Evolutionary conservation across 768 basidiomycete species (phyloP).

Genomic region (Phylloporus sp.): DNA sequence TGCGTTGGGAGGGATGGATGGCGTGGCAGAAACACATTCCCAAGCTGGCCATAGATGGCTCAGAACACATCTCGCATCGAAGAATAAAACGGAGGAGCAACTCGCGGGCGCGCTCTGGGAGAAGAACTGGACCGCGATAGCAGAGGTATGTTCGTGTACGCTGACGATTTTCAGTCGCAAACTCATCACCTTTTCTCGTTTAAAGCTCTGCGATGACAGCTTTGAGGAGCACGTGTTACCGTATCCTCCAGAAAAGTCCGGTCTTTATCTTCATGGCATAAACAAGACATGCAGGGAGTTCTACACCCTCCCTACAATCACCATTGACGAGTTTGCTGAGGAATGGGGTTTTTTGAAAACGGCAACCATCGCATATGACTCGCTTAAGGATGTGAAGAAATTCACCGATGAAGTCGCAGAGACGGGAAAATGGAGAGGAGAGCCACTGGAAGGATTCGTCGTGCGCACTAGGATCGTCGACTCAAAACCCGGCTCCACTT

Average conservation of each 20-base stretch:
- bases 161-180: neutral
- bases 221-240: slow-evolving; percentile 96
- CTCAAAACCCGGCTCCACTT: slow-evolving; percentile 33
- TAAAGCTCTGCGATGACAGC: slow-evolving; percentile 90
- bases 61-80: slow-evolving; percentile 47
- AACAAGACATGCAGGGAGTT: slow-evolving; percentile 69
- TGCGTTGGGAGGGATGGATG: slow-evolving; percentile 60
- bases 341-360: slow-evolving; percentile 94
- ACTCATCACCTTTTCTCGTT: neutral
- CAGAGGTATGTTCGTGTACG: slow-evolving; percentile 61
- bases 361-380: slow-evolving; percentile 45
- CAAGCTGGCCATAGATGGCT: slow-evolving; percentile 85
- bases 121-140: slow-evolving; percentile 82
- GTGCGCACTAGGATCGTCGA: slow-evolving; percentile 68
- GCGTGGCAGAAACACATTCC: slow-evolving; percentile 60
- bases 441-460: slow-evolving; percentile 91
- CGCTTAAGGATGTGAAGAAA: slow-evolving; percentile 60
- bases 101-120: slow-evolving; percentile 75
- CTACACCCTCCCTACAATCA: slow-evolving; percentile 59
- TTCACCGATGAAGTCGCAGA: slow-evolving; percentile 70
- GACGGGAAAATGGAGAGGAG: slow-evolving; percentile 76
- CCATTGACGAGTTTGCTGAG: slow-evolving; percentile 75
- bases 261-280: slow-evolving; percentile 90
- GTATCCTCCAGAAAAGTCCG: slow-evolving; percentile 77
- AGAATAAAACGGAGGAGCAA: slow-evolving; percentile 65